Conservation (phyloP, 352 stramenopile species). For the Aphanomyces invadans region DNA sequence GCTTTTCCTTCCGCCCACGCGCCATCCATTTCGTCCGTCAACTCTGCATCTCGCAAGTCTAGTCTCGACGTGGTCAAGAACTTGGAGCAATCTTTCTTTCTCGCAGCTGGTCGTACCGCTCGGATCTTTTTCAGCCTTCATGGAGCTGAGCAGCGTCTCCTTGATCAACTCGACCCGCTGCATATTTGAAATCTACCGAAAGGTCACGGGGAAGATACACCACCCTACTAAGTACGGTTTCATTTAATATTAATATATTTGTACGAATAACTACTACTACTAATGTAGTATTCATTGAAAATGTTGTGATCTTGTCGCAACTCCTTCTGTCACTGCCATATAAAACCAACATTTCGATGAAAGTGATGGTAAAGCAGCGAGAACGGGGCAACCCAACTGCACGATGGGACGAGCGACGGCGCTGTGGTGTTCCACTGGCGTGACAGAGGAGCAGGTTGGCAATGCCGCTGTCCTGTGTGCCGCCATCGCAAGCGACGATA, state of each 20-base stretch:
- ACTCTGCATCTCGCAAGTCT: background rate
- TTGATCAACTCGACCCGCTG: slow-evolving; percentile 8
- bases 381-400: no score
- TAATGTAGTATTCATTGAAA: no score
- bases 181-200: slow-evolving; percentile 9
- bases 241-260: background rate
- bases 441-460: slow-evolving; percentile 2
- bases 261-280: no score
- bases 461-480: slow-evolving; percentile 63
- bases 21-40: slow-evolving; percentile 21
- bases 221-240: background rate
- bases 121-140: background rate
- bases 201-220: no score
- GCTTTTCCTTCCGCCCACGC: slow-evolving; percentile 21
- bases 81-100: background rate
- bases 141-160: background rate
- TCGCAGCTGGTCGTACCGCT: background rate
- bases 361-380: background rate
- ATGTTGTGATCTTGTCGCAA: no score
- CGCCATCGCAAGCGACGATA: slow-evolving; percentile 31
- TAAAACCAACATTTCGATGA: no score
- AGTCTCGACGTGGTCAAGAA: background rate
- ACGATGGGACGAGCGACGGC: no score
- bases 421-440: background rate
- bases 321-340: no score